Percentiles rank a stretch among this genome's conserved stretches.
Evolutionary conservation across 495 filamentous ascomycete genomes (phyloP).

Genomic region (Lasiosphaeria ovina): DNA sequence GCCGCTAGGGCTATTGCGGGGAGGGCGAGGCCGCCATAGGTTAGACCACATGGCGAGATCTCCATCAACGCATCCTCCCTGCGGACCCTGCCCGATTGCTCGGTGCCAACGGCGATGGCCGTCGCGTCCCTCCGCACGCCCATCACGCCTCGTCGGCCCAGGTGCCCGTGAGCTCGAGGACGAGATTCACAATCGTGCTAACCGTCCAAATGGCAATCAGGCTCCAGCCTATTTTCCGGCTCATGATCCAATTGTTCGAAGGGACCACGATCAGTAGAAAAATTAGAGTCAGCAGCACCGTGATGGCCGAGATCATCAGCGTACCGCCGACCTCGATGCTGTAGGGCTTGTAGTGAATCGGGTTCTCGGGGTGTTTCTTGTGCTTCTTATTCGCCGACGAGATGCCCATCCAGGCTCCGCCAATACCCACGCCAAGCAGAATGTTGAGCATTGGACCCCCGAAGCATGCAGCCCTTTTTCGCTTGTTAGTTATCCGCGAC

Average conservation of each 20-base stretch:
- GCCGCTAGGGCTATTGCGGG: neutral
- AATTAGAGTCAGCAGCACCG: conserved; percentile 76
- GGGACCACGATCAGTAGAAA: conserved; percentile 79
- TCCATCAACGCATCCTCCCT: too few species aligned
- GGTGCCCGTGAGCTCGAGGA: conserved; percentile 69
- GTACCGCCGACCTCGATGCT: conserved; percentile 80
- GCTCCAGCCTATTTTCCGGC: conserved; percentile 74
- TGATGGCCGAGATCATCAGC: conserved; percentile 75
- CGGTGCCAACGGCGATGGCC: too few species aligned
- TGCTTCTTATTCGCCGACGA: conserved; percentile 53
- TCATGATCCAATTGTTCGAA: conserved; percentile 87
- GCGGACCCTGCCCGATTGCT: too few species aligned
- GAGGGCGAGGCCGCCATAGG: neutral
- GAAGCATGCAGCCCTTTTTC: conserved; percentile 73
- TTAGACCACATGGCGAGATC: too few species aligned
- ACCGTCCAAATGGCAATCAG: conserved; percentile 80
- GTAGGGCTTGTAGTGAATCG: conserved; percentile 60
- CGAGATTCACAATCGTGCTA: conserved; percentile 81
- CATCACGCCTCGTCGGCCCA: conserved; percentile 39
- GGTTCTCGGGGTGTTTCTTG: conserved; percentile 55
- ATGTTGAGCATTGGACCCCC: conserved; percentile 99
- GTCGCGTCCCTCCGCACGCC: neutral
- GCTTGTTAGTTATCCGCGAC: conserved; percentile 7
- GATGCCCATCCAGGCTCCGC: conserved; percentile 81
- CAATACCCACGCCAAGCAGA: conserved; percentile 85